Base-by-base conservation (phyloP, 305 asterid species). In the Petunia hybrid region DNA sequence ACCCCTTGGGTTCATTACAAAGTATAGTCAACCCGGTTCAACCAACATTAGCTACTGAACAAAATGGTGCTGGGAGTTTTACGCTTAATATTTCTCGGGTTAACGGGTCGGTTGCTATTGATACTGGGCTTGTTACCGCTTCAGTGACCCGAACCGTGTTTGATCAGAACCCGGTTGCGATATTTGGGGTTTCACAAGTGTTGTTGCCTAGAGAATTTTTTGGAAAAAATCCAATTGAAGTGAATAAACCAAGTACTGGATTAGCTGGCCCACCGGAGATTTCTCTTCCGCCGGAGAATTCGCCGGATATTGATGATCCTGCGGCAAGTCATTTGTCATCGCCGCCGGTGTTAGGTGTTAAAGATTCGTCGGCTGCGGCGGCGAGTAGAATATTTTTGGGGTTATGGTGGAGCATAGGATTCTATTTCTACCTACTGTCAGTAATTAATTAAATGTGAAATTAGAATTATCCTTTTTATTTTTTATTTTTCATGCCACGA, bases 11-110 rank as follows among this genome's bases (percentile, higher is more conserved):
- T 0, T 88, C 94, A 1, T 84, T 92, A 42, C 88, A 92, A 55
- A 81, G 89, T 14, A 89, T 92, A 55, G 94, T 92, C 73, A 95
- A 93, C 83, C 99, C 99, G 35, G 88, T 92, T 84, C 89, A 95
- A 56, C 98, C 98, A 73, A 95, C 99, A 46, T 80, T 95, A 82
- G 98, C 98, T 5, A 95, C 99, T 4, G 99, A 95, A 86, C 83
- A 81, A 35, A 91, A 83, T 64, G 97, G 99, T 7, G 99, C 99
- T 6, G 97, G 94, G 5, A 87, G 92, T 4, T 95, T 93, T 57
- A 92, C 98, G 1, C 81, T 95, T 5, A 93, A 95, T 81, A 90
- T 95, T 0, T 89, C 97, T n/a, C 86, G 95, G 60, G 87, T 91
- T 4, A 95, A 95, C 66, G 99, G 95, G 64, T 88, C 93, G 1